Evolutionary conservation across 768 basidiomycete species (phyloP), one percentile per base, ranked within the genome.

Genomic region (Gymnopilus dilepis): DNA sequence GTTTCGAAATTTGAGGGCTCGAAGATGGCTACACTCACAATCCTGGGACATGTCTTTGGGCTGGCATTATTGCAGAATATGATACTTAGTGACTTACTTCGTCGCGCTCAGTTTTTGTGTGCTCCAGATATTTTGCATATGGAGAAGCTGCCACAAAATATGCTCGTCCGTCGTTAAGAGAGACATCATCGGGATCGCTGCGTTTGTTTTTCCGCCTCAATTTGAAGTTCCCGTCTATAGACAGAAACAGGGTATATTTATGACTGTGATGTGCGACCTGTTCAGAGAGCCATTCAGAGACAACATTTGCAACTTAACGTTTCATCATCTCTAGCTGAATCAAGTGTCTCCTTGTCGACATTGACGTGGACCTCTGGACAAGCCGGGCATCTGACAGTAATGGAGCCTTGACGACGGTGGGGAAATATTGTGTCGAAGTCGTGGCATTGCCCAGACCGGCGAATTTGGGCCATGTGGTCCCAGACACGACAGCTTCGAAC

Each of bases 351-450:
- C 30, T 67, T 28, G 5, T 69, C 67, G n/a, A 74, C 61, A 60
- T 74, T 74, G 52, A 75, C 45, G 22, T 65, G 64, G 45, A 65
- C 48, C 28, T 76, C 67, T 13, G 73, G 74, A 54, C 74, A 76
- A 15, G 69, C 64, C 4, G 56, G 37, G 24, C 69, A 68, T 13
- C 42, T 56, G 2, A 69, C 62, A 33, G 65, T 56, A 1, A 72
- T 48, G 47, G 65, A 68, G 6, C 67, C 67, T 3, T 33, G 9
- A 0, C 41, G 60, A 0, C 68, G 64, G 43, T 67, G 56, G 0
- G 55, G 28, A n/a, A 72, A 45, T 0, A 61, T 0, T 0, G 11
- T 1, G 45, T 72, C 70, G 8, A 74, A 70, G 2, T 64, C 62
- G 55, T 71, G 71, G 9, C 53, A 47, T 31, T 72, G 70, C 5